Evolutionary conservation across 441 rosid species (phyloP).

Genomic region (Gossypium davidsonii): DNA sequence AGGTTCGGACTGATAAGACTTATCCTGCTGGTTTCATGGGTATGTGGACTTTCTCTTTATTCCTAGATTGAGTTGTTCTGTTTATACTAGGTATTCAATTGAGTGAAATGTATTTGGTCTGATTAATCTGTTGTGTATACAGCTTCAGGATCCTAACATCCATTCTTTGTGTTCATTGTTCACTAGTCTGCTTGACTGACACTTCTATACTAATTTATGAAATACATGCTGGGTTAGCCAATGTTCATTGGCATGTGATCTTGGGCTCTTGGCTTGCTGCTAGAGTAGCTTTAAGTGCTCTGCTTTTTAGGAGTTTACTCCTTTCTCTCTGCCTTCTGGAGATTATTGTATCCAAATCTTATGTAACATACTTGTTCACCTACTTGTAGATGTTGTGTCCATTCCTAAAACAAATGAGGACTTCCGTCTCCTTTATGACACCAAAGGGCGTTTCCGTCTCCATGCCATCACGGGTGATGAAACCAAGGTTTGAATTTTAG

Average conservation of each 20-base stretch:
- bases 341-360: not conserved
- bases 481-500: conserved; percentile 40
- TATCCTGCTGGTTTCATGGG: conserved; percentile 85
- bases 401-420: conserved; percentile 69
- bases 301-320: not conserved
- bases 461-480: conserved; percentile 67
- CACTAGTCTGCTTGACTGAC: not conserved
- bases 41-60: conserved; percentile 13
- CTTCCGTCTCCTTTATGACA: conserved; percentile 70
- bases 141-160: not conserved
- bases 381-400: conserved; percentile 53
- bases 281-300: not conserved
- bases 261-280: not conserved
- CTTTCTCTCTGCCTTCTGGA: not conserved
- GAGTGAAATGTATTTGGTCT: not conserved
- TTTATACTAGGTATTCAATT: not conserved
- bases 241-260: not conserved
- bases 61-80: not conserved
- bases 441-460: conserved; percentile 77
- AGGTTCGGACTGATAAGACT: conserved; percentile 75
- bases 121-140: not conserved
- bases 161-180: not conserved
- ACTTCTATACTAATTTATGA: not conserved
- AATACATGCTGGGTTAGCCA: not conserved
- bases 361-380: not conserved